Evolutionary conservation across 768 basidiomycete species (phyloP), one percentile per base, ranked within the genome.

Genomic region (Termitomyces eurrhizus): DNA sequence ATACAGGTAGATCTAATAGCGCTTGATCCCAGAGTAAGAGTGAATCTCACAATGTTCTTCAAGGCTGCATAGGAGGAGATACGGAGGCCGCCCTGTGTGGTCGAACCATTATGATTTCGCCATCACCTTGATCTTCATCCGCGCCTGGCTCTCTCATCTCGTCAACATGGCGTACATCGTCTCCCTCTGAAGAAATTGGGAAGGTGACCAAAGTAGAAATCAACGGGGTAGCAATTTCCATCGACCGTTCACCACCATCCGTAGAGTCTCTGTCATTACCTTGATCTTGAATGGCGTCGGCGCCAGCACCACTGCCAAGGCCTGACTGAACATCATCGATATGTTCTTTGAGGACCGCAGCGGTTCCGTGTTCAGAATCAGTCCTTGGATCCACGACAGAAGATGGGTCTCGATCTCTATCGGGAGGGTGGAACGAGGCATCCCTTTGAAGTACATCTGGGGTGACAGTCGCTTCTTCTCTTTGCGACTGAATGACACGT

Each of bases 201-300:
- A 63, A 57, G 16, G 39, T 55, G 16, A 60, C n/a, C 12, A 58
- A 26, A 13, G 49, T 21, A 33, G 63, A 51, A 2, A 64, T 44
- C 24, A 62, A 52, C 3, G 65, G 65, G 7, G 65, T 66, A n/a
- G 58, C 55, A 18, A 66, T 61, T 13, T 66, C 65, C 65, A 66
- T 66, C 3, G 65, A 66, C 39, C 57, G 59, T 58, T 66, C 65
- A 12, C 65, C 65, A 26, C 55, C 65, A 7, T 65, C 64, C 21
- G 61, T 62, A 12, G 29, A 49, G 29, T 59, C 46, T 3, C 51
- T 58, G 12, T 39, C 49, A 12, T 49, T 26, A 9, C 21, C 45
- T 7, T 35, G 26, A 9, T 35, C 18, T 18, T 7, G 9, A 21
- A 5, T 39, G 4, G 18, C 36, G 14, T 24, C 54, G 4, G 14